A percentile compares a stretch with the other conserved stretches of the same genome.
Conservation (phyloP, 805 yeast species). For the Starmerella apicola region DNA sequence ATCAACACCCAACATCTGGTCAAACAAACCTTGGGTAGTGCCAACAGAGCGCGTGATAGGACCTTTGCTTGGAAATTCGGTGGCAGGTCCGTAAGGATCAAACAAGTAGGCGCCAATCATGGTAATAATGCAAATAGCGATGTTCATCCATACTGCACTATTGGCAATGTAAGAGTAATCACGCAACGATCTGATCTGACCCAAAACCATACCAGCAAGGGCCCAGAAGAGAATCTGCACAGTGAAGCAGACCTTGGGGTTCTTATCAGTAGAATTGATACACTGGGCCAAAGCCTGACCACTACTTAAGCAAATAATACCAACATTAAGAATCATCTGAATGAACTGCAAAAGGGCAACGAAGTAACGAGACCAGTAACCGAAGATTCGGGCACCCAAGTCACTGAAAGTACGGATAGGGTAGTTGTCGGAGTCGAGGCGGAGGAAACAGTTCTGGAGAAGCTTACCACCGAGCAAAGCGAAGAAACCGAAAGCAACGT, state of each 20-base stretch:
- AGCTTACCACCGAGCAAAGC: conserved; percentile 35
- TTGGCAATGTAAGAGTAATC: conserved; percentile 34
- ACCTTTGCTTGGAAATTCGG: conserved; percentile 7
- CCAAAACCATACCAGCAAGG: conserved; percentile 33
- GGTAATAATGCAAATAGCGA: conserved; percentile 34
- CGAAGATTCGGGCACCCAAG: conserved; percentile 32
- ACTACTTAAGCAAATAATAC: conserved; percentile 32
- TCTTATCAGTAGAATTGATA: conserved; percentile 11
- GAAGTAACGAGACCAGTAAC: conserved; percentile 26
- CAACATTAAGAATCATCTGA: conserved; percentile 36
- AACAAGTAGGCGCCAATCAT: conserved; percentile 32
- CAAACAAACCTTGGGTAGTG: conserved; percentile 1
- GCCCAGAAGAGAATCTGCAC: conserved; percentile 35
- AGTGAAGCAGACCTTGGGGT: conserved; percentile 29
- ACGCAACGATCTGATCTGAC: conserved; percentile 32
- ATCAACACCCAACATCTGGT: conserved; percentile 24
- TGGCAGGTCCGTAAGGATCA: conserved; percentile 4
- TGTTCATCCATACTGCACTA: conserved; percentile 37
- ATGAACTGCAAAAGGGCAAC: conserved; percentile 32
- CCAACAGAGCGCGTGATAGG: conserved; percentile 4
- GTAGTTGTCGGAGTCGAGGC: conserved; percentile 33
- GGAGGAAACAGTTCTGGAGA: conserved; percentile 29
- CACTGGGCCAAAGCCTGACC: conserved; percentile 36
- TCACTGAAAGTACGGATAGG: conserved; percentile 36
- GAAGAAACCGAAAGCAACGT: conserved; percentile 31